Base-by-base conservation (phyloP, 177 flowering plant species). In the Tripterygium wilfordii region DNA sequence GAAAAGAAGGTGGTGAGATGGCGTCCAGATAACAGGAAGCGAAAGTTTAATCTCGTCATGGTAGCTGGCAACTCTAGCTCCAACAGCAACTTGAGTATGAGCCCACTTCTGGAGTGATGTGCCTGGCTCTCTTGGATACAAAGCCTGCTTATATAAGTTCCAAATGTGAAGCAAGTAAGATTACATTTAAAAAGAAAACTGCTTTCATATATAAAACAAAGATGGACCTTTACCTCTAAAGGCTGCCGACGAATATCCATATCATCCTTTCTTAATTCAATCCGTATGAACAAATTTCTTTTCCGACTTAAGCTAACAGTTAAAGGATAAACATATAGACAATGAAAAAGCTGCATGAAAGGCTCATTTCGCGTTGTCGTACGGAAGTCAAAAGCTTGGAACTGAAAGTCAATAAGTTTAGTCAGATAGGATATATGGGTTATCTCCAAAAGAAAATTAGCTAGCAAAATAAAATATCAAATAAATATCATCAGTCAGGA, bases 11-110 rank as follows among this genome's bases (percentile, higher is more conserved):
- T 92, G 99, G 63, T 92, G 99, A 25, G 62, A 54, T 12, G 97
- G 85, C 20, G 89, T 79, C 83, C 91, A 78, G 42, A 75, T 72
- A 33, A 89, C 82, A 51, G 99, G 99, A 36, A 88, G 83, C 24
- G 79, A 80, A 49, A 89, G 67, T 66, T 92, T 92, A 33, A 92
- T 69, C 62, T 92, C 99, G 64, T 92, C 99, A 76, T 92, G 99
- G 61, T 77, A 92, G 67, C 78, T 66, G 25, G 95, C 96, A 21
- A 72, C 61, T 74, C 95, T 80, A 48, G 89, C 76, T 50, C 91
- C 96, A 57, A 79, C 80, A 58, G 99, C 82, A 16, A 89, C 85
- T 75, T 92, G 99, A 16, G 99, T 92, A 57, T 89, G 88, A 63
- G 70, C 79, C 80, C 83, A 89, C 62, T 80, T 89, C 62, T 82